phyloP scores from a whole-genome alignment of 2,329 filamentous ascomycete genomes.

The Pestalotiopsis sp. region DNA sequence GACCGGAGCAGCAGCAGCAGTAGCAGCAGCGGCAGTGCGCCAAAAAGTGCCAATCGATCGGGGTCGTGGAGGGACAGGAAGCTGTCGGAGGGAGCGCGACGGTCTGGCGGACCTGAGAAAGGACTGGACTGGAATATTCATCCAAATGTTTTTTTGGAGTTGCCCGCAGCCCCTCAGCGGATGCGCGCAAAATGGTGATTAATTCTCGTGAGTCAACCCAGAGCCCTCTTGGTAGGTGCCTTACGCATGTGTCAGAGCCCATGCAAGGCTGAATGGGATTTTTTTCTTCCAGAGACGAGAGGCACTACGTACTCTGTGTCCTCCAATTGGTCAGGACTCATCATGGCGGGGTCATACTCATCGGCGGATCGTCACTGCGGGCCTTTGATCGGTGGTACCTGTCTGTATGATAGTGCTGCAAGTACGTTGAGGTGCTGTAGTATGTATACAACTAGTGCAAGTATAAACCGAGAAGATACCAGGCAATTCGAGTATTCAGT shows the following conservation, averaged over 20 bases:
- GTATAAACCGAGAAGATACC: too few relatives aligned
- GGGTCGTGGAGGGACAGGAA: constrained; percentile 1
- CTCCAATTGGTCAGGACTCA: neutral
- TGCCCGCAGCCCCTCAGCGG: constrained; percentile 11
- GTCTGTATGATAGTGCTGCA: neutral
- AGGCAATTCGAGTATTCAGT: neutral
- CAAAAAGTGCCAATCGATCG: constrained; percentile 2
- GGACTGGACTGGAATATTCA: constrained; percentile 17
- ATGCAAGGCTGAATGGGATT: constrained; percentile 16
- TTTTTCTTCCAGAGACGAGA: neutral
- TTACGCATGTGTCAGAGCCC: constrained; percentile 10
- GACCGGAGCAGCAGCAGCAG: neutral
- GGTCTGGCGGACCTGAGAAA: constrained; percentile 11
- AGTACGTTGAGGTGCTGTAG: neutral
- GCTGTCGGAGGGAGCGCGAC: constrained; percentile 3
- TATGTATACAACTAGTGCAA: neutral
- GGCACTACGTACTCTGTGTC: neutral
- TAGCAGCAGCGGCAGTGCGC: neutral
- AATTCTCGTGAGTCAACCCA: constrained; percentile 15
- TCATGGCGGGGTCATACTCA: neutral
- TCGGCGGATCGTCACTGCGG: neutral
- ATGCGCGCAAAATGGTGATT: constrained; percentile 12
- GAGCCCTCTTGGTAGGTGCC: constrained; percentile 1
- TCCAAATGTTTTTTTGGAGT: constrained; percentile 15
- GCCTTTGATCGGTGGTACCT: neutral